Evolutionary conservation across 257 asterid species (phyloP), one percentile per base, ranked within the genome.

Genomic region (Gardenia jasminoides): DNA sequence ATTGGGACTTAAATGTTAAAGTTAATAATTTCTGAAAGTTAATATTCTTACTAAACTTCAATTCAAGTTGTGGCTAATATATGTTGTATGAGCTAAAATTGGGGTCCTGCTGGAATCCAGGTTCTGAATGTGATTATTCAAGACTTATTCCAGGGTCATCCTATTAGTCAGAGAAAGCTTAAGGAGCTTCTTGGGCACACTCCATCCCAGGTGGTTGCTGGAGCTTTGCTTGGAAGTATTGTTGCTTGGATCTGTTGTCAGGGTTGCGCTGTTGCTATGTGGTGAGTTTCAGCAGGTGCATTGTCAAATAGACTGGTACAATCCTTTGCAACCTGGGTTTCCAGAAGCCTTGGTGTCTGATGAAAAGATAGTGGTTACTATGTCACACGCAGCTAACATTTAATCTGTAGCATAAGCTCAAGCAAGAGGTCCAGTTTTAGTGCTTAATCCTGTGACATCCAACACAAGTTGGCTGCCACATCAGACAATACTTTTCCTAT

Each of bases 101-200:
- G 20, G 47, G 1, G 47, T 61, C 50, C 2, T 65, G 52, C 71
- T 72, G 67, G 62, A 28, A 72, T 24, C 58, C 80, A 91, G 98
- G 98, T 94, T 84, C 89, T 94, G 61, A 94, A 94, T 88, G 79
- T 94, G 87, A 94, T 92, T 10, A 88, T 94, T 67, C 96, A 86
- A 79, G 97, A 89, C 83, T 85, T 94, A 79, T 94, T 94, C 89
- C 90, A 94, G 89, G 95, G 97, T 81, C 97, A 94, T 83, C 97
- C 97, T 46, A 88, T 94, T 78, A 94, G 98, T 88, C 94, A 94
- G 79, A 84, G 96, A 83, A 94, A 92, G 91, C 97, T 94, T 62
- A 92, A 94, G 85, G 98, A 91, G 86, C 97, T 94, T 83, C 92
- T 94, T 24, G 98, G 98, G 6, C 98, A 94, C 88, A 92, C 98